phyloP scores from a whole-genome alignment of 78 protist species.

The Andalucia godoyi region DNA sequence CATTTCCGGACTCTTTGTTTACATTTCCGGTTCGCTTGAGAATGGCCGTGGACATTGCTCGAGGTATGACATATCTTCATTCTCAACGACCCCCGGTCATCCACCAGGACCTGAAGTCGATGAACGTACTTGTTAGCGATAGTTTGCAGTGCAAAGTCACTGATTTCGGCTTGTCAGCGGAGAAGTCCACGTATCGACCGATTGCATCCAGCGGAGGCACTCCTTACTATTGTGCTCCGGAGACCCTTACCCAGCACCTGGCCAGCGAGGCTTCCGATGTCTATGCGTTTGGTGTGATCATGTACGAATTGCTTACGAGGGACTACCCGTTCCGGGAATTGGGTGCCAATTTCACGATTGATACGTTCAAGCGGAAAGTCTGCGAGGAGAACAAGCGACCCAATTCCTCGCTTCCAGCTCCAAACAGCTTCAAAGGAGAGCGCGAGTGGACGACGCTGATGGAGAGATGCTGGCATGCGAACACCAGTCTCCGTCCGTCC shows the following conservation, averaged over 20 bases:
- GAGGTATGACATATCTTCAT: conserved; percentile 72
- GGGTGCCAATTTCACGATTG: too few species aligned
- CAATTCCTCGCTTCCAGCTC: too few species aligned
- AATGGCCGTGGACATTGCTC: conserved; percentile 57
- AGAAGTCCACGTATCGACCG: conserved; percentile 21
- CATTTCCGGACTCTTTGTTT: conserved; percentile 27
- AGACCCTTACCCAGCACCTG: conserved; percentile 17
- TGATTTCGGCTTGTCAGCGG: conserved; percentile 59
- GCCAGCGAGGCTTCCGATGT: conserved; percentile 34
- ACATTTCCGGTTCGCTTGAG: too few species aligned
- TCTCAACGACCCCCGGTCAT: conserved; percentile 39
- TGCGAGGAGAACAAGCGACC: too few species aligned
- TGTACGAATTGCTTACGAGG: conserved; percentile 41
- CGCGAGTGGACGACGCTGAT: too few species aligned
- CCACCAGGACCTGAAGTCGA: conserved; percentile 63
- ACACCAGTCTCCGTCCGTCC: too few species aligned
- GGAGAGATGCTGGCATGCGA: too few species aligned
- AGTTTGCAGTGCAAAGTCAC: conserved; percentile 41
- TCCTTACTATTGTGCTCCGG: conserved; percentile 44
- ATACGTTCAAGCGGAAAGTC: too few species aligned
- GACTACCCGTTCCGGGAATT: too few species aligned
- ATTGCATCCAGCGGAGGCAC: conserved; percentile 47
- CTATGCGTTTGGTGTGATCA: conserved; percentile 40
- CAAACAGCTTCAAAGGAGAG: too few species aligned
- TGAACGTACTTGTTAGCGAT: conserved; percentile 49